Evolutionary conservation across 768 basidiomycete species (phyloP), one percentile per base, ranked within the genome.

Genomic region (Boletus edulis): DNA sequence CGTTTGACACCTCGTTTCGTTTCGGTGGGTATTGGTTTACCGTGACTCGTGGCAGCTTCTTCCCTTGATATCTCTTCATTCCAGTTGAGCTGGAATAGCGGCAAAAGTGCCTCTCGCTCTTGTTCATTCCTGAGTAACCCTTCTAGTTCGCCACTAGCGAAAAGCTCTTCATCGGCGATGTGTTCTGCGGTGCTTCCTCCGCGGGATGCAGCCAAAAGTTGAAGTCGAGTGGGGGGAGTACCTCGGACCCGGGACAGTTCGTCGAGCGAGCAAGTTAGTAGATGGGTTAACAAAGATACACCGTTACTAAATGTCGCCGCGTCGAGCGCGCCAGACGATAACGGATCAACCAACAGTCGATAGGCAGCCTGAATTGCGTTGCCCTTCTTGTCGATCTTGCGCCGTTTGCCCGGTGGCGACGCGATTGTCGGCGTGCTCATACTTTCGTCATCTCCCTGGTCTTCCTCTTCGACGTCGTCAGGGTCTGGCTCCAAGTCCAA

Each of bases 81-180:
- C 76, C 76, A 79, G 15, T 71, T 71, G 43, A 77, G 65, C 29
- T 68, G 62, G 29, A 77, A 69, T 13, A 73, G 52, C 11, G 65
- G 62, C 40, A 65, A 64, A 55, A 88, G 65, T 2, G 73, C 69
- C 48, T 73, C 71, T 15, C 75, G 74, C 65, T 91, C 86, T 20
- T 75, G 77, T 32, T 80, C 74, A 44, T 62, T 72, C 52, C 90
- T 72, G 20, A 89, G 59, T 29, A 89, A 50, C 18, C 73, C 77
- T 51, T 90, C 88, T 27, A 88, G 67, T 67, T 92, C 90, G 3
- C 83, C 86, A 31, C 81, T 78, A 4, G 71, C 78, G 55, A 92
- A 89, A 22, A 92, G 72, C 54, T 91, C 90, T 9, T 89, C 84
- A 56, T 93, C 90, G 2, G 62, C 57, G 18, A 92, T 81, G 20